A percentile compares a stretch with the other conserved stretches of the same genome.
Evolutionary conservation across 2,329 filamentous ascomycete genomes (phyloP).

Genomic region (Escovopsis sp.): DNA sequence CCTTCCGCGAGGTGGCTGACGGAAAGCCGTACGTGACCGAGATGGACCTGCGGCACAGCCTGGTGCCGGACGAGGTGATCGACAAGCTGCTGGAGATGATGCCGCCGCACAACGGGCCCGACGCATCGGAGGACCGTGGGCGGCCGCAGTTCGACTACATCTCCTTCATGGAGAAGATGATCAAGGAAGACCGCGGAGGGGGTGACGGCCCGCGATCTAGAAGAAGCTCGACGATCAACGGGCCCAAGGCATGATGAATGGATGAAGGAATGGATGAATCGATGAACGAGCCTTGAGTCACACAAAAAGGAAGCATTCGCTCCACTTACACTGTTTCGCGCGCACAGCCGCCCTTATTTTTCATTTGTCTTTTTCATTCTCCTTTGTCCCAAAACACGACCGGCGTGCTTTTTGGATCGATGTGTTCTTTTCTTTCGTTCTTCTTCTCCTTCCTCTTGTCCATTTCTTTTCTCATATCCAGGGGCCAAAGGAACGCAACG

Average conservation of each 20-base stretch:
- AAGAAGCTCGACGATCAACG: slow-evolving; percentile 20
- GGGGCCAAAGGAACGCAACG: neutral
- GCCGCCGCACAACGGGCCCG: slow-evolving; percentile 69
- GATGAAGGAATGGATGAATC: neutral
- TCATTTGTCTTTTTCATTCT: no score
- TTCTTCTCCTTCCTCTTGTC: neutral
- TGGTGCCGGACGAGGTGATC: slow-evolving; percentile 94
- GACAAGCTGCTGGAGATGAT: slow-evolving; percentile 81
- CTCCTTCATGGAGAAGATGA: slow-evolving; percentile 85
- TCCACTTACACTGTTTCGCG: neutral
- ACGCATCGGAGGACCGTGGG: slow-evolving; percentile 71
- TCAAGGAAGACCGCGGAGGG: slow-evolving; percentile 26
- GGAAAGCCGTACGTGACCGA: slow-evolving; percentile 98
- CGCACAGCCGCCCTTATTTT: neutral
- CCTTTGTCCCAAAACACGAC: no score
- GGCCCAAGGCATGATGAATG: slow-evolving; percentile 7
- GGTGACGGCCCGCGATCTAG: slow-evolving; percentile 17
- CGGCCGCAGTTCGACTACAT: slow-evolving; percentile 91
- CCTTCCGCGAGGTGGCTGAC: slow-evolving; percentile 92
- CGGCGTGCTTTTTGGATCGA: no score
- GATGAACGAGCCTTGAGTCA: neutral
- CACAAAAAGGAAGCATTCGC: neutral
- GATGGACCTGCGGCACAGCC: slow-evolving; percentile 83
- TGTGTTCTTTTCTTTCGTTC: no score
- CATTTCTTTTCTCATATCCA: neutral